Evolutionary conservation across 352 stramenopile species (phyloP).

Genomic region (Pythium vanterpoolii): DNA sequence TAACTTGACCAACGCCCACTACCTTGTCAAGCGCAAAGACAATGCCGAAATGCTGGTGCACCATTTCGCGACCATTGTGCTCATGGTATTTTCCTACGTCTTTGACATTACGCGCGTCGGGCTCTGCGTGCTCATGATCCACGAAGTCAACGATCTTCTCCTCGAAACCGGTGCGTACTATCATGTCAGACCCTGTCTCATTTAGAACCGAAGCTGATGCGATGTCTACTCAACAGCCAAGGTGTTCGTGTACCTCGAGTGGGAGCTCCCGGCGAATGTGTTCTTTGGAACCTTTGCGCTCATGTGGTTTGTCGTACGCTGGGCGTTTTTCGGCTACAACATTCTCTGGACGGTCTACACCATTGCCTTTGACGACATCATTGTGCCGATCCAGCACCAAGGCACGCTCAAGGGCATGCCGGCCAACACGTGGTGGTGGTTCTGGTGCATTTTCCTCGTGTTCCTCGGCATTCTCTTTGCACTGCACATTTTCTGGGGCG

Average conservation of each 20-base stretch:
- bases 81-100: slow-evolving; percentile 76
- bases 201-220: not conserved
- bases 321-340: slow-evolving; percentile 71
- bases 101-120: slow-evolving; percentile 69
- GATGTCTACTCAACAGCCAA: slow-evolving; percentile 36
- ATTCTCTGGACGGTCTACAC: slow-evolving; percentile 63
- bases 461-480: slow-evolving; percentile 61
- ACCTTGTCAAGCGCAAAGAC: slow-evolving; percentile 81
- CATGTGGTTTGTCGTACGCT: slow-evolving; percentile 71
- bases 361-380: slow-evolving; percentile 45
- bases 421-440: slow-evolving; percentile 49
- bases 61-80: slow-evolving; percentile 70
- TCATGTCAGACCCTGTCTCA: not conserved
- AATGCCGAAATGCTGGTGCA: slow-evolving; percentile 81
- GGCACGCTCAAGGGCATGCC: slow-evolving; percentile 38
- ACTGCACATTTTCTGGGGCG: slow-evolving; percentile 75
- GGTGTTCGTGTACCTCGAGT: slow-evolving; percentile 75
- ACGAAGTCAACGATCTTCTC: slow-evolving; percentile 78
- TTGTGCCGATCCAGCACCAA: slow-evolving; percentile 41
- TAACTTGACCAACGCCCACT: slow-evolving; percentile 76
- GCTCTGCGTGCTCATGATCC: slow-evolving; percentile 80
- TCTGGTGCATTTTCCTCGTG: slow-evolving; percentile 47
- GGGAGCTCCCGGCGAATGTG: slow-evolving; percentile 62
- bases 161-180: slow-evolving; percentile 48
- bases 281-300: slow-evolving; percentile 68